Conservation (phyloP, 352 stramenopile genomes). For the Pythium vanterpoolii region DNA sequence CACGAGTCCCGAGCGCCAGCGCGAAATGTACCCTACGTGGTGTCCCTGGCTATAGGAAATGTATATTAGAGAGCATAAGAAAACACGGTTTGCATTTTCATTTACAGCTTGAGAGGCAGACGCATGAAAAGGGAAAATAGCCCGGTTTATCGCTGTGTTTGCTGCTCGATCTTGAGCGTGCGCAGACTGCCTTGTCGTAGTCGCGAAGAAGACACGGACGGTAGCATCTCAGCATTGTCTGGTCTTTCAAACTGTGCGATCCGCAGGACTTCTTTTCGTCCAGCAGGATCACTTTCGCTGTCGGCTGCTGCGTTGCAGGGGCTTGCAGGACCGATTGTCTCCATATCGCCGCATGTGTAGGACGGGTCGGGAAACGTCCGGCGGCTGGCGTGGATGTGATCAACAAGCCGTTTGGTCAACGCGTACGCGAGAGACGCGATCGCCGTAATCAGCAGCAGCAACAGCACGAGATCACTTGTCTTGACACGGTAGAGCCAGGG, state of each 20-base stretch:
- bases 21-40: constrained; percentile 87
- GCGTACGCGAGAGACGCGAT: constrained; percentile 51
- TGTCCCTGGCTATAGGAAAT: constrained; percentile 66
- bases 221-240: not conserved
- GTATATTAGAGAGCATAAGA: not conserved
- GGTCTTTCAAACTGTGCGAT: not conserved
- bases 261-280: not conserved
- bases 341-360: not conserved
- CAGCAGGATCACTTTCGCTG: not conserved
- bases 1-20: constrained; percentile 73
- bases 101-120: too few species aligned
- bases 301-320: not conserved
- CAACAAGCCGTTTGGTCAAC: constrained; percentile 33
- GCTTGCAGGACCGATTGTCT: not conserved
- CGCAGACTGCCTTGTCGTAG: not conserved
- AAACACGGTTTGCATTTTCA: not conserved
- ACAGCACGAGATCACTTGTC: constrained; percentile 54
- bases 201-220: not conserved
- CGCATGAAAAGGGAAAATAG: too few species aligned
- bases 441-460: constrained; percentile 63
- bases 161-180: not conserved
- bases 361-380: not conserved
- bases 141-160: too few species aligned
- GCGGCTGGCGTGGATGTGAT: constrained; percentile 20
- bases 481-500: constrained; percentile 54